phyloP scores from a whole-genome alignment of 2,329 filamentous ascomycete species.

The Fusarium camptoceras region DNA sequence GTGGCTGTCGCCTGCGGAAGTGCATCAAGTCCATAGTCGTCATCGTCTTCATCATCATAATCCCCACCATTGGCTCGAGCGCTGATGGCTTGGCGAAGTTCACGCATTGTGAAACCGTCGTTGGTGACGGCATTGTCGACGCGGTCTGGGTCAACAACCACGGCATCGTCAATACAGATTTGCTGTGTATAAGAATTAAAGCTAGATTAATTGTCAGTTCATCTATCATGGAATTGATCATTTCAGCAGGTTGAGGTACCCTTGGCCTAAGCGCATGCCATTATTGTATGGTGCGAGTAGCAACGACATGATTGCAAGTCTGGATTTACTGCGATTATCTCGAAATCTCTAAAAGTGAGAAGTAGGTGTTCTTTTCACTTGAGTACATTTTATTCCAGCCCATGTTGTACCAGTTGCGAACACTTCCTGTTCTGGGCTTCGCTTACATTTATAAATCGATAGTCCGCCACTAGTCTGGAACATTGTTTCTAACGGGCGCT shows the following conservation, averaged over 20 bases:
- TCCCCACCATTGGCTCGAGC: background rate
- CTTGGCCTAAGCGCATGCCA: constrained; percentile 8
- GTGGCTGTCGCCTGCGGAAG: background rate
- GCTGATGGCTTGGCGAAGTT: background rate
- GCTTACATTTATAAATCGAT: too few species aligned
- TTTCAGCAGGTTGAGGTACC: background rate
- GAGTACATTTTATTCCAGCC: too few species aligned
- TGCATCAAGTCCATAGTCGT: background rate
- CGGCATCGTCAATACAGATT: constrained; percentile 1
- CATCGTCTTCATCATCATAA: background rate
- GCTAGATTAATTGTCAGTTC: background rate
- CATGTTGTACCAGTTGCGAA: too few species aligned
- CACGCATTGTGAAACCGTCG: background rate
- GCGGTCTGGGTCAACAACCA: background rate
- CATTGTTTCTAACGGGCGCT: too few species aligned
- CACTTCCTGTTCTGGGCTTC: too few species aligned
- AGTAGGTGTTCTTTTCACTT: too few species aligned
- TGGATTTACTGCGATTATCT: too few species aligned
- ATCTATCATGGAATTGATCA: fast-evolving
- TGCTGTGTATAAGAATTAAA: constrained; percentile 7
- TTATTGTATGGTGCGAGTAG: constrained; percentile 2
- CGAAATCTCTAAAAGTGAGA: too few species aligned
- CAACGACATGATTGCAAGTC: background rate
- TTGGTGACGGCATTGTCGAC: background rate
- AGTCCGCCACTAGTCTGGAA: too few species aligned